These are phyloP conservation scores for Cyclotella kingstonii DNA, from an alignment of 108 stramenopile species.

Conservation along the genomic window DNA sequence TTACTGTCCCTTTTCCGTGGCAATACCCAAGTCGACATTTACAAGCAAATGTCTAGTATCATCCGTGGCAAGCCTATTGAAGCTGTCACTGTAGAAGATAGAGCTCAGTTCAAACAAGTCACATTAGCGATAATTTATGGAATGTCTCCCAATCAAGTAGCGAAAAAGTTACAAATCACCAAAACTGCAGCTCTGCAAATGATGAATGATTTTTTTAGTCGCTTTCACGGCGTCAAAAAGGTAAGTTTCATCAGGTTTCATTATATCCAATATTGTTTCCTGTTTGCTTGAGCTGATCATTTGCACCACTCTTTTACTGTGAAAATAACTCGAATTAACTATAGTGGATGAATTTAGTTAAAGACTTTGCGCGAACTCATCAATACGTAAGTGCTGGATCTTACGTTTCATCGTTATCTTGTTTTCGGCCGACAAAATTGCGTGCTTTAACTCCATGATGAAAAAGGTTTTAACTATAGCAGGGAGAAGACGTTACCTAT, in stretches of 20 bases:
- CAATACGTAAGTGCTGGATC: conserved; percentile 17
- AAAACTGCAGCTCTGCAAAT: conserved; percentile 26
- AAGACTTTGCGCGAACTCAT: conserved; percentile 22
- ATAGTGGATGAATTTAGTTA: conserved; percentile 42
- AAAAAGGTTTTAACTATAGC: conserved; percentile 45
- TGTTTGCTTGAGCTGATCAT: neutral
- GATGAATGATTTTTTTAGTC: conserved; percentile 49
- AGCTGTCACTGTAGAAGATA: conserved; percentile 41
- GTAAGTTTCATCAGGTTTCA: neutral
- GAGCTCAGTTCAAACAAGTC: conserved; percentile 55
- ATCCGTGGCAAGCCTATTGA: conserved; percentile 38
- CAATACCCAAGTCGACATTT: conserved; percentile 44
- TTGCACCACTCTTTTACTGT: neutral
- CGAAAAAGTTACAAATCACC: conserved; percentile 47
- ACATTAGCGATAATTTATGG: conserved; percentile 59
- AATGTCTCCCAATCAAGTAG: conserved; percentile 51
- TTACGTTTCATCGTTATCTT: no score
- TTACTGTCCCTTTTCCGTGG: conserved; percentile 42
- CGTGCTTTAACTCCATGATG: conserved; percentile 20
- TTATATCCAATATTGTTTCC: neutral
- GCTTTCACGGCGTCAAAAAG: conserved; percentile 39
- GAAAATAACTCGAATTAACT: no score
- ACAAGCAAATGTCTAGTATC: conserved; percentile 49
- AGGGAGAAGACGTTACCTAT: conserved; percentile 39
- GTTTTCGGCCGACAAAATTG: no score